Evolutionary conservation across 2,329 filamentous ascomycete genomes (phyloP).

Genomic region (Dactylonectria estremocensis): DNA sequence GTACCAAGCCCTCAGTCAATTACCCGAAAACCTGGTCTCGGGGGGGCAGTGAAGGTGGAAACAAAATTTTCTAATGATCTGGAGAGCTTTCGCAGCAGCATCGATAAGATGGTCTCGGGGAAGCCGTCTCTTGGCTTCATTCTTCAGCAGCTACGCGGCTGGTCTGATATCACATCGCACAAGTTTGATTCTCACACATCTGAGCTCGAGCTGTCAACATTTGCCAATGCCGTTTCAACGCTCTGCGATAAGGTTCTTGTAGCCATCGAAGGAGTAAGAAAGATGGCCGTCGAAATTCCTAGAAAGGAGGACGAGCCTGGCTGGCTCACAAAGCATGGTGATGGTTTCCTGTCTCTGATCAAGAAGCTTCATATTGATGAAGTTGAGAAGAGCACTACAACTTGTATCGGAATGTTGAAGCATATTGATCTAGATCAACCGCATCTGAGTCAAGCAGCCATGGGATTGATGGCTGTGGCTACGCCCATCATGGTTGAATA

Average conservation of each 20-base stretch:
- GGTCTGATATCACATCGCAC: conserved; percentile 64
- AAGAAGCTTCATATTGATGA: conserved; percentile 72
- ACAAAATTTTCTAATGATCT: conserved; percentile 56
- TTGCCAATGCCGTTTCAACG: conserved; percentile 73
- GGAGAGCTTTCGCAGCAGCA: conserved; percentile 53
- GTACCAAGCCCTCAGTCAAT: conserved; percentile 59
- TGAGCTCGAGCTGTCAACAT: conserved; percentile 54
- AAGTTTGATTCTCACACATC: conserved; percentile 25
- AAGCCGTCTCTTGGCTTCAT: conserved; percentile 76
- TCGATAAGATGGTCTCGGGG: conserved; percentile 57
- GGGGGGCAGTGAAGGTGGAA: conserved; percentile 52
- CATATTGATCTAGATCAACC: conserved; percentile 50
- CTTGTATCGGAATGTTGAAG: conserved; percentile 57
- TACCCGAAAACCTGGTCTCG: conserved; percentile 68
- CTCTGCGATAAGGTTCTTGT: conserved; percentile 85
- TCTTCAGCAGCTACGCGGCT: conserved; percentile 76
- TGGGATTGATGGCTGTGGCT: conserved; percentile 52
- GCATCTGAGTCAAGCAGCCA: conserved; percentile 48
- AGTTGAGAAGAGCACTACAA: conserved; percentile 62
- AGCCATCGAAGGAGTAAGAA: conserved; percentile 81
- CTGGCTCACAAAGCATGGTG: conserved; percentile 61
- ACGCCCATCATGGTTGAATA: conserved; percentile 85
- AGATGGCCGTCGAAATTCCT: conserved; percentile 61
- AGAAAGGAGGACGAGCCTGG: conserved; percentile 54
- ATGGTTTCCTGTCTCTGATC: conserved; percentile 67